These are phyloP conservation scores for Paraphoma chrysanthemicola DNA, from an alignment of 2,329 filamentous ascomycete species.

Conservation along the genomic window DNA sequence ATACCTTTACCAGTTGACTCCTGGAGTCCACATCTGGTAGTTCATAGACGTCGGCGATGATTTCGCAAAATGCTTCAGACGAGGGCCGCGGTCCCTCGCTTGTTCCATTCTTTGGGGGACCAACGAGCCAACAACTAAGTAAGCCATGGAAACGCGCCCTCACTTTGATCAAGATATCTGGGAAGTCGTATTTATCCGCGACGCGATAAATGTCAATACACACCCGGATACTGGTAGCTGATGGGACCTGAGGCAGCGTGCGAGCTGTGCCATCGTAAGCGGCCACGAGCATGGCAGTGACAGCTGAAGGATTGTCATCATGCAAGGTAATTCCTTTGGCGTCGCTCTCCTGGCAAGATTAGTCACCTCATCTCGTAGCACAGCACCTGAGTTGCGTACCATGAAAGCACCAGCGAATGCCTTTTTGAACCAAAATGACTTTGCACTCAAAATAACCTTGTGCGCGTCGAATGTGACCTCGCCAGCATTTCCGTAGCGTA, in stretches of 20 bases:
- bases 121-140: too few species aligned
- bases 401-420: background rate
- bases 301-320: background rate
- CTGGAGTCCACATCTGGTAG: background rate
- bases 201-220: background rate
- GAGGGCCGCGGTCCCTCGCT: too few species aligned
- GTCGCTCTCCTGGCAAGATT: background rate
- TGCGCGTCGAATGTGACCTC: conserved; percentile 4
- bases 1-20: background rate
- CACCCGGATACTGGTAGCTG: background rate
- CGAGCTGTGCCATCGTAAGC: background rate
- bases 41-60: background rate
- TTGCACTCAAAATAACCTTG: background rate
- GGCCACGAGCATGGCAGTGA: background rate
- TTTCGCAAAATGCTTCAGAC: background rate
- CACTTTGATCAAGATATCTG: background rate
- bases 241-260: background rate
- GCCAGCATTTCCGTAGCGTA: conserved; percentile 1
- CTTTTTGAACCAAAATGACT: background rate
- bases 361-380: background rate
- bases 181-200: conserved; percentile 1
- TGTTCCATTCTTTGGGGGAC: too few species aligned
- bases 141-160: background rate
- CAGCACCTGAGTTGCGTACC: background rate
- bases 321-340: background rate